Evolutionary conservation across 163 green algal genomes (phyloP).

Genomic region (Dunaliella salina): DNA sequence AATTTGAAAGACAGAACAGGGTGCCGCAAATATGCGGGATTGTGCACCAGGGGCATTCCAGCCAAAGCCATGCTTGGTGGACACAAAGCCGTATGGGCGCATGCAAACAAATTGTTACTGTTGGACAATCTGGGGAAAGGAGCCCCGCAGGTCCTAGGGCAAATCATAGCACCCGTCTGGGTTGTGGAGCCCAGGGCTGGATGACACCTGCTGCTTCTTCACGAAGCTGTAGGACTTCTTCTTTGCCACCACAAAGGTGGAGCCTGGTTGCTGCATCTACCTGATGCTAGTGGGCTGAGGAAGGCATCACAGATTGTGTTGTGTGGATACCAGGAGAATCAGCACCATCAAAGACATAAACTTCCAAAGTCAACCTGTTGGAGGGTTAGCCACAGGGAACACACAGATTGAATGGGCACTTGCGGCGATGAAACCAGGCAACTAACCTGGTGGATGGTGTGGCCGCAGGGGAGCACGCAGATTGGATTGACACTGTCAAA

Average conservation of each 20-base stretch:
- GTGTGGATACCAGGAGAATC: no score
- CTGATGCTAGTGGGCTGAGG: slow-evolving; percentile 86
- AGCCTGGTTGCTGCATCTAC: no score
- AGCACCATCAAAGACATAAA: slow-evolving; percentile 88
- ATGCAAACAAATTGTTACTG: slow-evolving; percentile 83
- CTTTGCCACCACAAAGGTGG: no score
- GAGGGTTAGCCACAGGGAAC: slow-evolving; percentile 80
- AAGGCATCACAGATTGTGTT: slow-evolving; percentile 74
- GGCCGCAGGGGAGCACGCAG: slow-evolving; percentile 78
- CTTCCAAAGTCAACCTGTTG: slow-evolving; percentile 61
- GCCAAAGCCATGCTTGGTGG: no score
- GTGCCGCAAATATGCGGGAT: no score
- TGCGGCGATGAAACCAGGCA: slow-evolving; percentile 48
- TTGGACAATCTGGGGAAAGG: slow-evolving; percentile 60
- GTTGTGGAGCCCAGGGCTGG: no score
- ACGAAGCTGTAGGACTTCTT: no score
- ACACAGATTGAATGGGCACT: slow-evolving; percentile 74
- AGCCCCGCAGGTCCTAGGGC: neutral
- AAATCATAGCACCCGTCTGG: no score
- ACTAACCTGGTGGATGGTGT: slow-evolving; percentile 63
- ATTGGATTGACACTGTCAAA: slow-evolving; percentile 83
- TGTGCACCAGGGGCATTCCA: no score
- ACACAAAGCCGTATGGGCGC: slow-evolving; percentile 80
- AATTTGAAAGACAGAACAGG: no score
- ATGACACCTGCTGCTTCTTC: no score